phyloP scores from a whole-genome alignment of 2,329 filamentous ascomycete species.

The Seiridium unicorne region DNA sequence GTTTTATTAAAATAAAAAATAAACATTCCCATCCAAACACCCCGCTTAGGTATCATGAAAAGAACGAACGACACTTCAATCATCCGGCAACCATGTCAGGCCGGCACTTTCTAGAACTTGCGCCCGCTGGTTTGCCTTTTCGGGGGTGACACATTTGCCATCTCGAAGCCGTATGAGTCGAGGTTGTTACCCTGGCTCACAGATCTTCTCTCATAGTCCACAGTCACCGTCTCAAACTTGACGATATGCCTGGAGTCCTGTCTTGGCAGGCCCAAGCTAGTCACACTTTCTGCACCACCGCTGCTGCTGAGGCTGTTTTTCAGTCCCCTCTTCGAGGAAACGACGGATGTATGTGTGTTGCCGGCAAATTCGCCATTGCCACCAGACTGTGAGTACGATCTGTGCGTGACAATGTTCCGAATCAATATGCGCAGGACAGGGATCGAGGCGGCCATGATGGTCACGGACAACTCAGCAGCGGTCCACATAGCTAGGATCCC shows the following conservation, averaged over 20 bases:
- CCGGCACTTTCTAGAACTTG: background rate
- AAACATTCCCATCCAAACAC: background rate
- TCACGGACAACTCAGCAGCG: background rate
- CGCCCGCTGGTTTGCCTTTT: background rate
- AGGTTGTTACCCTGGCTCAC: background rate
- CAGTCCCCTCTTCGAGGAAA: background rate
- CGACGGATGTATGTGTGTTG: background rate
- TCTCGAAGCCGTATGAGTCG: background rate
- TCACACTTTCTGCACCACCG: background rate
- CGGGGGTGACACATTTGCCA: background rate
- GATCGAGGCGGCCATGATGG: conserved; percentile 6
- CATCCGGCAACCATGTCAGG: too few relatives aligned
- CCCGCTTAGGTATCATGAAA: background rate
- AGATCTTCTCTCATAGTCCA: conserved; percentile 5
- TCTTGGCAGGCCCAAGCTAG: background rate
- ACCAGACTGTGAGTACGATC: conserved; percentile 1
- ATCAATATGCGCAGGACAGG: conserved; percentile 5
- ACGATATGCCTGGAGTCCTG: background rate
- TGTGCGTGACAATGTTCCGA: conserved; percentile 4
- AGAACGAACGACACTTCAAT: background rate
- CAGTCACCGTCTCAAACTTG: conserved; percentile 1
- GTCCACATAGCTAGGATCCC: conserved; percentile 4
- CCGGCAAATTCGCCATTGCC: background rate
- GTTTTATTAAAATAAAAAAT: too few relatives aligned
- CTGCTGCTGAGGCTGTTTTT: background rate